phyloP scores from a whole-genome alignment of 768 basidiomycete genomes.

The Lactarius trivialis region DNA sequence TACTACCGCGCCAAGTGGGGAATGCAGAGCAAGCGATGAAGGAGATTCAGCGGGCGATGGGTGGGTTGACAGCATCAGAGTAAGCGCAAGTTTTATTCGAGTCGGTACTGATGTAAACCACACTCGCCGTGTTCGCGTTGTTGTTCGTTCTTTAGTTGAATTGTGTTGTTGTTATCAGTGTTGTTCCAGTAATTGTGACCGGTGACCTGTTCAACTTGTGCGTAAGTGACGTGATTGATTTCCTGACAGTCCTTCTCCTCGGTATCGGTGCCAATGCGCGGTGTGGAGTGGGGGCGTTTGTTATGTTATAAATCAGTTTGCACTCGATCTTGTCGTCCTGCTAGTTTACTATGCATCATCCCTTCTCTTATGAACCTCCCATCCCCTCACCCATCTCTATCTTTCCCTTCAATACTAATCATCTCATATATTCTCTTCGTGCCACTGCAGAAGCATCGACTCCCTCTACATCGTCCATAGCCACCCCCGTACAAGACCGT shows the following conservation, averaged over 20 bases:
- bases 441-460: background rate
- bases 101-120: background rate
- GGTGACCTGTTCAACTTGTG: background rate
- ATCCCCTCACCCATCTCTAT: background rate
- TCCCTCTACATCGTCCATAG: slow-evolving; percentile 1
- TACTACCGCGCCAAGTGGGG: slow-evolving; percentile 47
- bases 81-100: slow-evolving; percentile 31
- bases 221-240: background rate
- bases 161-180: background rate
- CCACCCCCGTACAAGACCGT: slow-evolving; percentile 10
- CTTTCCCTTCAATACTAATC: background rate
- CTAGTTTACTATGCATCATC: background rate
- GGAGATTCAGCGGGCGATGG: slow-evolving; percentile 72
- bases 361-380: background rate
- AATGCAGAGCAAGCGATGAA: slow-evolving; percentile 52
- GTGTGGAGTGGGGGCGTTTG: background rate
- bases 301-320: background rate
- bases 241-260: background rate
- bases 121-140: background rate
- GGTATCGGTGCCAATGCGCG: background rate
- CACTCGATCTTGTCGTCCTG: background rate
- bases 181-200: background rate
- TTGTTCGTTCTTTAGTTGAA: background rate
- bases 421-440: background rate
- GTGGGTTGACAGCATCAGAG: slow-evolving; percentile 66